A percentile compares a stretch with the other conserved stretches of the same genome.
These are phyloP conservation scores for Cymodocea nodosa DNA, from an alignment of 116 monocot species.

Conservation along the genomic window DNA sequence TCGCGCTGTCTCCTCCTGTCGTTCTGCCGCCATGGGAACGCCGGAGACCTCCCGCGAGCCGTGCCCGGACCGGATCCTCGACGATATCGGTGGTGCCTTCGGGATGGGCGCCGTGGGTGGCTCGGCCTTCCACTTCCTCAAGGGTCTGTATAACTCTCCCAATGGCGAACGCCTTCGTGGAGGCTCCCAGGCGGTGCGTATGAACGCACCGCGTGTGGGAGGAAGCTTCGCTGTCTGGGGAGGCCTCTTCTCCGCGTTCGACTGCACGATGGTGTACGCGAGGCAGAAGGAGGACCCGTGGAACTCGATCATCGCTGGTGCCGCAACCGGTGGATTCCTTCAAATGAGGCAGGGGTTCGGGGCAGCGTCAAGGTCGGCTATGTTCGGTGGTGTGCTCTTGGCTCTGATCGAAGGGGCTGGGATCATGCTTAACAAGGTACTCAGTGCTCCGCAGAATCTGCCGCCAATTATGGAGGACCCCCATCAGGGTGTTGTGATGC, in stretches of 20 bases:
- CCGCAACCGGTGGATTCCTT: too few relatives aligned
- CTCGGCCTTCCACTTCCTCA: slow-evolving; percentile 19
- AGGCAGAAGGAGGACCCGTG: slow-evolving; percentile 6
- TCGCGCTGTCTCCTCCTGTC: not conserved
- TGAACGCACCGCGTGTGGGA: too few relatives aligned
- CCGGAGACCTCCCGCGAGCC: slow-evolving; percentile 21
- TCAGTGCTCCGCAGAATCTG: slow-evolving; percentile 3
- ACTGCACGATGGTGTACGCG: slow-evolving; percentile 10
- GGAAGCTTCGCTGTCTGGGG: slow-evolving; percentile 51
- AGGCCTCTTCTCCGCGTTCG: slow-evolving; percentile 36
- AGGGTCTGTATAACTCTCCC: slow-evolving; percentile 15
- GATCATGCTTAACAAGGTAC: slow-evolving; percentile 6
- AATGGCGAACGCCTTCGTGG: too few relatives aligned
- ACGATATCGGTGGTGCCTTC: slow-evolving; percentile 26
- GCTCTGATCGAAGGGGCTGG: slow-evolving; percentile 7
- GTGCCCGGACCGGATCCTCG: slow-evolving; percentile 19
- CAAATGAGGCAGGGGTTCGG: too few relatives aligned
- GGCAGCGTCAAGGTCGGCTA: too few relatives aligned
- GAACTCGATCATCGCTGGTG: slow-evolving; percentile 5
- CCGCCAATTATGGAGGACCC: not conserved
- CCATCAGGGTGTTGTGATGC: too few relatives aligned
- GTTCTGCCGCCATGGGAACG: slow-evolving; percentile 8
- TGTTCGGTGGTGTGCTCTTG: slow-evolving; percentile 5
- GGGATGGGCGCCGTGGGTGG: slow-evolving; percentile 26
- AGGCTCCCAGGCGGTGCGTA: too few relatives aligned